Percentiles rank a stretch among this genome's conserved stretches.
phyloP scores from a whole-genome alignment of 768 basidiomycete genomes.

The Suillus luteus region DNA sequence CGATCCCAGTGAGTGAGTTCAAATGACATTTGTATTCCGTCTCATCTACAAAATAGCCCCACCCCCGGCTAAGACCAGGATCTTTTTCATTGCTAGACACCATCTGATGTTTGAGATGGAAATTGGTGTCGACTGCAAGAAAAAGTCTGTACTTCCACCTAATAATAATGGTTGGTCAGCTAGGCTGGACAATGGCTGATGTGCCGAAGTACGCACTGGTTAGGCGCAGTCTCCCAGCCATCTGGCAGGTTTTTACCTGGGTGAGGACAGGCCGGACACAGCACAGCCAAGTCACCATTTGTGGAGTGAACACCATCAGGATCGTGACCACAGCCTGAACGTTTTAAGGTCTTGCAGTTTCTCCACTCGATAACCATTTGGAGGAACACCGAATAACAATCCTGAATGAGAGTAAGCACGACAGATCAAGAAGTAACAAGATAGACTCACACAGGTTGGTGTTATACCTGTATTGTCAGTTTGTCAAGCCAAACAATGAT shows the following conservation, averaged over 20 bases:
- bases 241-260: constrained; percentile 17
- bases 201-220: neutral
- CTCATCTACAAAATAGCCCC: constrained; percentile 31
- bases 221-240: neutral
- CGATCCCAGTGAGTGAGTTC: constrained; percentile 10
- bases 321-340: constrained; percentile 19
- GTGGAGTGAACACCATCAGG: constrained; percentile 14
- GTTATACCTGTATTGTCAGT: constrained; percentile 20
- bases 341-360: constrained; percentile 13
- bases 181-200: neutral
- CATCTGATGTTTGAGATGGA: constrained; percentile 29
- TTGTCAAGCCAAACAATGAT: constrained; percentile 16
- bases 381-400: constrained; percentile 17
- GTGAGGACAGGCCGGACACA: constrained; percentile 20
- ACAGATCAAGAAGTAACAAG: neutral
- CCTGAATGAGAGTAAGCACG: constrained; percentile 4
- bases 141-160: constrained; percentile 32
- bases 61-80: constrained; percentile 30
- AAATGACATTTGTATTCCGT: constrained; percentile 20
- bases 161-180: neutral
- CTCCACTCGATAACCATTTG: constrained; percentile 16
- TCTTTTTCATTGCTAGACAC: constrained; percentile 29
- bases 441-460: neutral
- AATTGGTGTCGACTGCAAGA: constrained; percentile 35
- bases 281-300: constrained; percentile 17